Conservation (phyloP, 768 basidiomycete species). For the Leucosporidium yakuticum region DNA sequence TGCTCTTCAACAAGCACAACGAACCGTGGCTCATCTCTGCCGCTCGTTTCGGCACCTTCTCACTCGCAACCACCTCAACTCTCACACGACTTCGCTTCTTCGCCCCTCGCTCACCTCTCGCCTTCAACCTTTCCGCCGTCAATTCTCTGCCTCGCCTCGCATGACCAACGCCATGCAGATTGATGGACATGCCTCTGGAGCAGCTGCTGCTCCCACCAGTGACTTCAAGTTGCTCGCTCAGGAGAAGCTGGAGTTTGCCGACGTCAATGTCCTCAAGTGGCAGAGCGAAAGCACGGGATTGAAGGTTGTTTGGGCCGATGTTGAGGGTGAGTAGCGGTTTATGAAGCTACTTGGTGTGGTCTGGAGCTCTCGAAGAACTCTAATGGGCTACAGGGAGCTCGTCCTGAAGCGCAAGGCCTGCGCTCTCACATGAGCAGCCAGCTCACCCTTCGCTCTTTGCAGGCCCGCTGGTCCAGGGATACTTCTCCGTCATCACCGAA, state of each 20-base stretch:
- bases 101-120: background rate
- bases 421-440: too few relatives aligned
- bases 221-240: constrained; percentile 30
- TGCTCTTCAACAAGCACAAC: too few relatives aligned
- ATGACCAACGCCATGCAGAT: constrained; percentile 5
- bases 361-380: too few relatives aligned
- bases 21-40: too few relatives aligned
- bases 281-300: constrained; percentile 21
- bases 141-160: background rate
- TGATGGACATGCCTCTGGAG: background rate
- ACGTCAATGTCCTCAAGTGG: constrained; percentile 27
- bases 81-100: too few relatives aligned
- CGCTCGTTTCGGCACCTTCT: too few relatives aligned
- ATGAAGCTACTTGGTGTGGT: too few relatives aligned
- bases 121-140: background rate
- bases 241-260: constrained; percentile 24
- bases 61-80: background rate
- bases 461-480: constrained; percentile 33
- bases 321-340: background rate
- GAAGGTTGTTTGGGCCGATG: constrained; percentile 32
- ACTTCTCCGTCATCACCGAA: constrained; percentile 28
- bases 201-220: constrained; percentile 10
- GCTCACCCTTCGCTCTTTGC: background rate
- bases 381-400: too few relatives aligned
- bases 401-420: too few relatives aligned